Evolutionary conservation across 2,329 filamentous ascomycete genomes (phyloP).

Genomic region (Neonectria ditissima): DNA sequence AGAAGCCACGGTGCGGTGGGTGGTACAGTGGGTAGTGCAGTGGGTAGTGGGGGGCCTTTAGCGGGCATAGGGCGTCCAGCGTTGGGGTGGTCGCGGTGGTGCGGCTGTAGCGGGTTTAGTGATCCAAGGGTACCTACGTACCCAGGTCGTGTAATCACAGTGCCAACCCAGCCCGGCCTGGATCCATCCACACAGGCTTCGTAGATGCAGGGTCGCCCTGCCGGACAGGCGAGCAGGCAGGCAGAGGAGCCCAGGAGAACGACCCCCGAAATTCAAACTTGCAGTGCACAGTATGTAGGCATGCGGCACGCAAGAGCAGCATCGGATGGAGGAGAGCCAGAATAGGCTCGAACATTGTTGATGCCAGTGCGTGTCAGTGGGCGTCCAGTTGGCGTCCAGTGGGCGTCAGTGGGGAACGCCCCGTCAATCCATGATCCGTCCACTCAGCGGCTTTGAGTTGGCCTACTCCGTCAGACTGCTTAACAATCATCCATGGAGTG

Average conservation of each 20-base stretch:
- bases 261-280: not conserved
- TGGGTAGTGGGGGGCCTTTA: conserved; percentile 6
- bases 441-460: conserved; percentile 14
- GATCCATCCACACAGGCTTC: too few species aligned
- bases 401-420: conserved; percentile 11
- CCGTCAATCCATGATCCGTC: conserved; percentile 5
- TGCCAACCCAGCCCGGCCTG: conserved; percentile 12
- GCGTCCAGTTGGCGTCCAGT: conserved; percentile 2
- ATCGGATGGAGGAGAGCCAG: not conserved
- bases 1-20: conserved; percentile 29
- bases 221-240: too few species aligned
- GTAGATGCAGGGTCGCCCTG: not conserved
- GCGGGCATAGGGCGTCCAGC: conserved; percentile 4
- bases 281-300: not conserved
- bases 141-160: not conserved
- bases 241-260: not conserved
- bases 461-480: conserved; percentile 28
- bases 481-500: conserved; percentile 42
- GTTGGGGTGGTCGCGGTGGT: conserved; percentile 9
- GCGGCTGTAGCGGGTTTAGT: conserved; percentile 23
- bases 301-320: not conserved
- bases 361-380: not conserved
- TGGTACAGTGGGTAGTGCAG: conserved; percentile 37
- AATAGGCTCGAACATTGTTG: not conserved
- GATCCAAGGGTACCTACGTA: not conserved